These are phyloP conservation scores for Apiospora hydei DNA, from an alignment of 2,329 filamentous ascomycete genomes.

Conservation along the genomic window DNA sequence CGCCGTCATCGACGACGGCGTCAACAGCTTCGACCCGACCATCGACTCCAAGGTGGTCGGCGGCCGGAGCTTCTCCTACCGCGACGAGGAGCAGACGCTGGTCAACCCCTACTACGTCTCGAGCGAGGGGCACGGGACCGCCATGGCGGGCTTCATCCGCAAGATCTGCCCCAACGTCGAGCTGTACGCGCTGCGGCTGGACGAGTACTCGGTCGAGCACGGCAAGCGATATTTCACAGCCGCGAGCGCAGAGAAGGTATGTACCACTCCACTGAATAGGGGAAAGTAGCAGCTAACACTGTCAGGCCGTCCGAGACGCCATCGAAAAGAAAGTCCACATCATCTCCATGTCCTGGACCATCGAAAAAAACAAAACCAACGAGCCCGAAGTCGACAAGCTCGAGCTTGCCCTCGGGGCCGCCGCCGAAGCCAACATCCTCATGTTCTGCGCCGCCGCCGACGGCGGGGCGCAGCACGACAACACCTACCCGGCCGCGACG, in stretches of 20 bases:
- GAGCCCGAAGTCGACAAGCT: not conserved
- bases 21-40: not conserved
- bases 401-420: not conserved
- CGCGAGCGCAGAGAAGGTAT: not conserved
- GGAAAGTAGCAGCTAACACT: no score
- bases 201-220: not conserved
- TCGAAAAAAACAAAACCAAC: not conserved
- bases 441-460: conserved; percentile 19
- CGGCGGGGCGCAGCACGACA: not conserved
- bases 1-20: not conserved
- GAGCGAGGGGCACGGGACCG: not conserved
- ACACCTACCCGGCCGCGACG: not conserved
- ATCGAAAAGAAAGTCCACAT: not conserved
- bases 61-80: not conserved
- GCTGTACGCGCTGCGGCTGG: not conserved
- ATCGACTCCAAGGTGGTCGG: not conserved
- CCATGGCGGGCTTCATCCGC: not conserved
- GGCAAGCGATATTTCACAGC: not conserved
- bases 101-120: not conserved
- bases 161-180: not conserved
- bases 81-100: not conserved
- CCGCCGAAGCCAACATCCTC: not conserved
- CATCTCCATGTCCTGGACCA: conserved; percentile 20
- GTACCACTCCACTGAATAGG: no score
- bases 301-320: not conserved